phyloP scores from a whole-genome alignment of 2,329 filamentous ascomycete genomes.

The Magnaporthiopsis poae region DNA sequence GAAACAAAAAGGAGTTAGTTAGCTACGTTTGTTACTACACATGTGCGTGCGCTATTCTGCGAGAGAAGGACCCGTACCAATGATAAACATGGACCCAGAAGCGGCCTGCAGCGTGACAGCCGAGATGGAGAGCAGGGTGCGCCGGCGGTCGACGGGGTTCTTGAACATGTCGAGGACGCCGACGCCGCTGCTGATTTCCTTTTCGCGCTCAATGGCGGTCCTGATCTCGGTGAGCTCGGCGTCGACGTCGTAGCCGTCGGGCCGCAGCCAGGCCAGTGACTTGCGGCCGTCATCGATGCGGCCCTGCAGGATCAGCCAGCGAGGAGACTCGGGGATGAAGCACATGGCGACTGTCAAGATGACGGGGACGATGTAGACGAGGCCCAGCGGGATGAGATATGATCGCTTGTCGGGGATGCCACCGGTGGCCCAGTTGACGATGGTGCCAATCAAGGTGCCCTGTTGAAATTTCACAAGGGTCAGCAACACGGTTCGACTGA shows the following conservation, averaged over 20 bases:
- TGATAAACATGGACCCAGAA: conserved; percentile 33
- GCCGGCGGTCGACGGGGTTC: conserved; percentile 8
- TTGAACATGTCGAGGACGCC: conserved; percentile 32
- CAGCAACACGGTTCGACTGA: background rate
- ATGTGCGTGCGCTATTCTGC: too few relatives aligned
- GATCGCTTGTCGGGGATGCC: conserved; percentile 21
- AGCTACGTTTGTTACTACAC: background rate
- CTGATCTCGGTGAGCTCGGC: conserved; percentile 25
- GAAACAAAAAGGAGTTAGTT: conserved; percentile 15
- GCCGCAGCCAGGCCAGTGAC: conserved; percentile 26
- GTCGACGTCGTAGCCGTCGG: conserved; percentile 21
- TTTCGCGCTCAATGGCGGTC: conserved; percentile 25
- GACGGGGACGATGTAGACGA: conserved; percentile 17
- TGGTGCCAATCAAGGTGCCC: conserved; percentile 33
- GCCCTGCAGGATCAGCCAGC: conserved; percentile 16
- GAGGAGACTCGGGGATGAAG: conserved; percentile 13
- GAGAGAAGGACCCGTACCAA: conserved; percentile 21
- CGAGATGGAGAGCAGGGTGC: conserved; percentile 30
- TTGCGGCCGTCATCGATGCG: conserved; percentile 13
- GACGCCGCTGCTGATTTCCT: conserved; percentile 23
- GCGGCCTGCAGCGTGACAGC: conserved; percentile 35
- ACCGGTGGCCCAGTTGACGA: conserved; percentile 29
- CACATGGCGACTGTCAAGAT: conserved; percentile 6
- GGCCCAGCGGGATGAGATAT: conserved; percentile 24
- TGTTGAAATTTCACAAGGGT: conserved; percentile 11